These are phyloP conservation scores for Melastoma candidum DNA, from an alignment of 441 rosid species.

Conservation along the genomic window DNA sequence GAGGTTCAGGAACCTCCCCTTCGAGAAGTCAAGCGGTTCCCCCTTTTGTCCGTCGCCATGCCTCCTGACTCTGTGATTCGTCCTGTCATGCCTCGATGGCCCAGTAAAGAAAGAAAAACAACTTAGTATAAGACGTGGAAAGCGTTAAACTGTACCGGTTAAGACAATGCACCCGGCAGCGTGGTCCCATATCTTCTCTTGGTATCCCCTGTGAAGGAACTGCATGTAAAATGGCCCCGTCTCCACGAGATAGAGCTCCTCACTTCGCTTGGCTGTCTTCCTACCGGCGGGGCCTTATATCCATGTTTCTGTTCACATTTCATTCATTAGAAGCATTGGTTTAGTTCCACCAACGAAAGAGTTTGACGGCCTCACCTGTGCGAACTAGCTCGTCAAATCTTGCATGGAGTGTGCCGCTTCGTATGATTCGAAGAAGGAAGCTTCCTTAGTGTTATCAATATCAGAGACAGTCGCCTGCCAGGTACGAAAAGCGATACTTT, in stretches of 20 bases:
- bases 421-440: constrained; percentile 86
- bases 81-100: neutral
- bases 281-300: constrained; percentile 74
- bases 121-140: neutral
- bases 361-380: constrained; percentile 35
- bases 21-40: constrained; percentile 75
- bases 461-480: constrained; percentile 63
- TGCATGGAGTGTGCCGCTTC: constrained; percentile 81
- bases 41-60: constrained; percentile 60
- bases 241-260: constrained; percentile 81
- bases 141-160: constrained; percentile 38
- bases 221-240: constrained; percentile 86
- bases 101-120: neutral
- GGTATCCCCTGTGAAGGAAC: constrained; percentile 68
- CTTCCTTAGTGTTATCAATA: constrained; percentile 73
- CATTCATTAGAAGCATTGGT: neutral
- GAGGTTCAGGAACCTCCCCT: constrained; percentile 65
- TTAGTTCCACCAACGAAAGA: neutral
- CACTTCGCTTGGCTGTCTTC: constrained; percentile 97
- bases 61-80: constrained; percentile 84
- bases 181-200: constrained; percentile 93
- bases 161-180: constrained; percentile 87
- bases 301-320: constrained; percentile 60
- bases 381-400: constrained; percentile 63
- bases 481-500: neutral